Base-by-base conservation (phyloP, 2,329 filamentous ascomycete genomes). In the Cytospora leucostoma region DNA sequence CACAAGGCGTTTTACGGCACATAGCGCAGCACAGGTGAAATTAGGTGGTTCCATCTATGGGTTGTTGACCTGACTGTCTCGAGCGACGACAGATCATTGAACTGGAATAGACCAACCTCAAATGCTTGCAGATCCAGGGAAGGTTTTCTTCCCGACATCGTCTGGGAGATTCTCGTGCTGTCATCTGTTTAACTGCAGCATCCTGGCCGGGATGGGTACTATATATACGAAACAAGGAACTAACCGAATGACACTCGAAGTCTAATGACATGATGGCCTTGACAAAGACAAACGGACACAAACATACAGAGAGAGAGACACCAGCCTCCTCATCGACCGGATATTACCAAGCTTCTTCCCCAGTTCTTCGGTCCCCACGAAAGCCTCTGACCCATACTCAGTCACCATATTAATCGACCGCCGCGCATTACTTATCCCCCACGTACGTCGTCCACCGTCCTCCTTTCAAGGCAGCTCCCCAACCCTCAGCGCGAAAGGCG, bases 1-100 rank as follows among this genome's bases (percentile, higher is more conserved):
- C 47, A 60, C 44, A 21, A 21, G 47, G 64, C 64, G 49, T 65
- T 60, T 60, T 49, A 27, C 51, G 54, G 40, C 51, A 62, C 56
- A 59, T 50, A 59, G 47, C 40, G 52, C 56, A 56, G 27, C 19
- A 50, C 37, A 50, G 51, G 35, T n/a, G 33, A 52, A 52, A 44
- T 13, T 21, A 27, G 33, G 34, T 50, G 32, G 19, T 61, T 52
- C 10, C 17, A 8, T 59, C 44, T 38, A 27, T 27, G 27, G 27
- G 27, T 27, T 27, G 27, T 47, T 21, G n/a, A 63, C 50, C 35
- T n/a, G 56, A 55, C 44, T 63, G 56, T 55, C 33, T 55, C n/a
- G 51, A 47, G 56, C 54, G 61, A 57, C 32, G 51, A 47, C 56
- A 51, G 34, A 49, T 17, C 33, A 33, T 40, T 34, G 10, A 21